phyloP scores from a whole-genome alignment of 108 stramenopile genomes.

The Nitzschia palea region DNA sequence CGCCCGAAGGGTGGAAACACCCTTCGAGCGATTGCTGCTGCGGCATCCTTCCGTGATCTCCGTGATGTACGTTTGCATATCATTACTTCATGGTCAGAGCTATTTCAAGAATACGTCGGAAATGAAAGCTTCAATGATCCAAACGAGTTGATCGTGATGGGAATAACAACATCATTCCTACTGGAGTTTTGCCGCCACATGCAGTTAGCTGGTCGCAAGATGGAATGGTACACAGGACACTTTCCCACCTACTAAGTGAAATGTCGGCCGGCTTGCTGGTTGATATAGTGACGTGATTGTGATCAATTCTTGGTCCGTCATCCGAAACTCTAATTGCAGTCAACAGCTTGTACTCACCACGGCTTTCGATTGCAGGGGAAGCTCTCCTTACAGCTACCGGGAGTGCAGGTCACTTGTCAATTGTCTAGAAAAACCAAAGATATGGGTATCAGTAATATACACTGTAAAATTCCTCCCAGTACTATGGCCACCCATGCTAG shows the following conservation, averaged over 20 bases:
- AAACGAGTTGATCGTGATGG: slow-evolving; percentile 6
- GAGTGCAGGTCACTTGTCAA: no score
- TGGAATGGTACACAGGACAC: slow-evolving; percentile 15
- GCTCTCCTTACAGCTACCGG: no score
- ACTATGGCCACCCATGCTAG: no score
- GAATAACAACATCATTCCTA: slow-evolving; percentile 25
- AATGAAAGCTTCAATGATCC: background rate
- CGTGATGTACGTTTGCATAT: slow-evolving; percentile 20
- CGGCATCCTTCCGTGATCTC: slow-evolving; percentile 29
- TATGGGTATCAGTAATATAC: no score
- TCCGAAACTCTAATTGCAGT: no score
- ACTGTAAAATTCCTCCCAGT: no score
- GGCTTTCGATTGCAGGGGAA: no score
- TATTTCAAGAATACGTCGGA: background rate
- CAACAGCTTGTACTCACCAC: no score
- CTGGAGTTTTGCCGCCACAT: slow-evolving; percentile 35
- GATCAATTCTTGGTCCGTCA: background rate
- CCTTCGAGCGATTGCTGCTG: slow-evolving; percentile 10
- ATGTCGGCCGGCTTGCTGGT: no score
- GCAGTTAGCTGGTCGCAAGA: slow-evolving; percentile 12
- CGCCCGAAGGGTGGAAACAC: slow-evolving; percentile 14
- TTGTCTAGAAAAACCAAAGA: no score
- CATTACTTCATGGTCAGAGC: slow-evolving; percentile 16
- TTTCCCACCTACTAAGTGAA: slow-evolving; percentile 20
- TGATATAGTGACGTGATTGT: no score